Evolutionary conservation across 345 rosid species (phyloP), one percentile per base, ranked within the genome.

Genomic region (Salix udensis): DNA sequence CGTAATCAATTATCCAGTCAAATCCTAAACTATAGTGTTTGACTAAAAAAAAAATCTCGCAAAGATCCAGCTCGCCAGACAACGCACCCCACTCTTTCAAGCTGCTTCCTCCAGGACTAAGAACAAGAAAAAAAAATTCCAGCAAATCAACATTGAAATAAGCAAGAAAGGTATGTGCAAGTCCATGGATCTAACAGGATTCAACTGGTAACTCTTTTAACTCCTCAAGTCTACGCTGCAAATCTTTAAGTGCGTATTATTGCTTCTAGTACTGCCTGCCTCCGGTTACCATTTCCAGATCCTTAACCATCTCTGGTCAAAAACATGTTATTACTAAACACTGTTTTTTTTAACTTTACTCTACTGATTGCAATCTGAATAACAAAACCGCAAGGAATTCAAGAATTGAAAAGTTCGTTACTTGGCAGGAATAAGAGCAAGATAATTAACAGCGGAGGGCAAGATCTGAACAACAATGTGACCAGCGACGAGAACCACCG

Each of bases 391-490:
- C 6, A 53, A 52, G 37, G 72, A 28, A 6, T 4, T 53, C 61
- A 19, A 36, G 12, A 52, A 19, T 34, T 26, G 18, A 13, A 2
- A 18, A 42, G 39, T 15, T 28, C 26, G 1, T 36, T 80, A 91
- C 98, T 90, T 90, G 48, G 99, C 97, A 28, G 98, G 99, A 84
- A 96, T 96, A 18, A 96, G 89, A 71, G 98, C 96, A 65, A 96
- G 91, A 81, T 90, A 92, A 39, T 81, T 18, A 64, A 91, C 79
- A 69, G 97, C 83, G 4, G 91, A 76, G 48, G 99, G 99, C 37
- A 94, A 66, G 84, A 92, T 77, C 84, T 88, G 99, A 86, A 94
- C 96, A 39, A 88, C 82, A 84, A 86, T 65, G 89, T 96, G 96
- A 3, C 94, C 98, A 23, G 84, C 84, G 28, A 90, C 87, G 39